A percentile compares a stretch with the other conserved stretches of the same genome.
Conservation (phyloP, 305 asterid species). For the Andrographis paniculata region DNA sequence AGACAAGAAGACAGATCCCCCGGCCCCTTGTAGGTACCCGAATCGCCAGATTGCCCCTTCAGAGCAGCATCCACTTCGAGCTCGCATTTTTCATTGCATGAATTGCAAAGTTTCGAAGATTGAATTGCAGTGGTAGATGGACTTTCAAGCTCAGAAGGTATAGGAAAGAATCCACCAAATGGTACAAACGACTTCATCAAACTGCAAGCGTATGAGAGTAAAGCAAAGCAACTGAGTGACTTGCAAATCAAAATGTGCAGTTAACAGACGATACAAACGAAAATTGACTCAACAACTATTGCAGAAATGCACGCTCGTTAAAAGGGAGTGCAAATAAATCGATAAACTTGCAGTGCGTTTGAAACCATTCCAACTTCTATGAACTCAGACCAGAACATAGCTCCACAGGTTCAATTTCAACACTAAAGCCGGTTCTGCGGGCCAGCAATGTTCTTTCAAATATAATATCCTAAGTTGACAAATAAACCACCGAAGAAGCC, state of each 20-base stretch:
- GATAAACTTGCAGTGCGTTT: no score
- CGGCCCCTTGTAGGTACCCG: conserved; percentile 37
- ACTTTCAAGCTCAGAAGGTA: conserved; percentile 58
- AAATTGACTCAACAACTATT: no score
- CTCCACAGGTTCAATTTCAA: no score
- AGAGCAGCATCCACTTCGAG: conserved; percentile 51
- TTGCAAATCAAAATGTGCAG: conserved; percentile 19
- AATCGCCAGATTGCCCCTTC: conserved; percentile 36
- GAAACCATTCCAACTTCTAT: no score
- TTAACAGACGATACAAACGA: no score
- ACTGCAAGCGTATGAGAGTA: conserved; percentile 44
- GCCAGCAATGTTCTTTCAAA: no score
- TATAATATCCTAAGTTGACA: no score
- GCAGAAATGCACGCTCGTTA: no score
- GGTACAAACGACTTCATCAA: conserved; percentile 95
- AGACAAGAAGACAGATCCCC: conserved; percentile 57
- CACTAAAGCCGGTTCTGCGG: no score
- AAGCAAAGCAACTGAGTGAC: conserved; percentile 25
- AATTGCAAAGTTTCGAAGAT: conserved; percentile 42
- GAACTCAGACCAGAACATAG: no score
- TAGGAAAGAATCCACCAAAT: conserved; percentile 81
- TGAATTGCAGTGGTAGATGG: conserved; percentile 26
- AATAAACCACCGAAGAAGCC: no score
- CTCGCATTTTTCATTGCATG: conserved; percentile 68
- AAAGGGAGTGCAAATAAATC: no score